Evolutionary conservation across 2,329 filamentous ascomycete species (phyloP).

Genomic region (Fusarium hostae): DNA sequence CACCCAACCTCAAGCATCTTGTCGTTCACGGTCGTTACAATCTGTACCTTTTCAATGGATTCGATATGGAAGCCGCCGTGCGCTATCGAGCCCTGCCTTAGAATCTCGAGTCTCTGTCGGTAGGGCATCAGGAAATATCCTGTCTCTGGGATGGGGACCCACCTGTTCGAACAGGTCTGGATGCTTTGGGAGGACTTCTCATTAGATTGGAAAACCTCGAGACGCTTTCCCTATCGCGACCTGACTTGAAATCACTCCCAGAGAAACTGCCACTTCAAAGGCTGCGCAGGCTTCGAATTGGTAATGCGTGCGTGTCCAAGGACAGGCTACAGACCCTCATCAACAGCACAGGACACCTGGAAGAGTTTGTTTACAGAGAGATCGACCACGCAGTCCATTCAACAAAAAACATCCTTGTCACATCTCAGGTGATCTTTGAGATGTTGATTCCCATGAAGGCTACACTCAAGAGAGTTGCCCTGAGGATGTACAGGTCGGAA

Average conservation of each 20-base stretch:
- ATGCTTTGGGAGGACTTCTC: not conserved
- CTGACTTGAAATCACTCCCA: not conserved
- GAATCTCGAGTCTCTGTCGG: not conserved
- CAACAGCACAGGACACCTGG: not conserved
- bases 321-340: not conserved
- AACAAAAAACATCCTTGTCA: not conserved
- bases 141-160: fast-evolving
- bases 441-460: not conserved
- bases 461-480: not conserved
- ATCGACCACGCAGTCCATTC: not conserved
- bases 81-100: not conserved
- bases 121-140: not conserved
- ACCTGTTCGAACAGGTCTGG: not conserved
- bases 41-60: not conserved
- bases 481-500: not conserved
- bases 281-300: constrained; percentile 1
- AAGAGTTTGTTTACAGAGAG: constrained; percentile 7
- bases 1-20: not conserved
- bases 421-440: not conserved
- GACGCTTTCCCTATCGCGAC: not conserved
- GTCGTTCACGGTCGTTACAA: not conserved
- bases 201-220: not conserved
- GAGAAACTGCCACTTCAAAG: not conserved
- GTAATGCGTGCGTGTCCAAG: not conserved
- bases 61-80: not conserved